Percentiles rank a stretch among this genome's conserved stretches.
phyloP scores from a whole-genome alignment of 2,329 filamentous ascomycete species.

The Leptographium wingfieldii region DNA sequence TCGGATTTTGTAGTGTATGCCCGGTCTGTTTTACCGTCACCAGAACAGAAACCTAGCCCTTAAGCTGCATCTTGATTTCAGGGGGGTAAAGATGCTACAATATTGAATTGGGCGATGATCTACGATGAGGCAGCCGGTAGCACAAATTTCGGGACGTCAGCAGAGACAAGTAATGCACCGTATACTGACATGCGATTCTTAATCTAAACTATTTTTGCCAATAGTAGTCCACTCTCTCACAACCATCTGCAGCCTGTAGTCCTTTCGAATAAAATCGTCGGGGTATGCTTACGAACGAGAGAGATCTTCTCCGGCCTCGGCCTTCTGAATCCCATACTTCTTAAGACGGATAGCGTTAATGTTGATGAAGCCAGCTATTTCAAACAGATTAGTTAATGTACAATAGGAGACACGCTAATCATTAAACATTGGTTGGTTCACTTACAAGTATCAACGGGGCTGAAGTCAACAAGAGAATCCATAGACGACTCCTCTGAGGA shows the following conservation, averaged over 20 bases:
- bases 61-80: too few relatives aligned
- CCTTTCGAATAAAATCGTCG: not conserved
- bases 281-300: not conserved
- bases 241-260: not conserved
- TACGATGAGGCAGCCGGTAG: not conserved
- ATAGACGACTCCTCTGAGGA: slow-evolving; percentile 34
- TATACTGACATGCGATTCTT: not conserved
- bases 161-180: not conserved
- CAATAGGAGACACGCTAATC: not conserved
- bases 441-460: slow-evolving; percentile 24
- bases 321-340: slow-evolving; percentile 35
- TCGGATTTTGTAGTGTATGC: too few relatives aligned
- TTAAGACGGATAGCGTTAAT: slow-evolving; percentile 56
- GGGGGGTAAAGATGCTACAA: too few relatives aligned
- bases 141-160: not conserved
- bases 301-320: slow-evolving; percentile 23
- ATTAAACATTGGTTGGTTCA: not conserved
- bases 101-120: not conserved
- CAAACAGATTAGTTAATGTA: not conserved
- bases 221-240: not conserved
- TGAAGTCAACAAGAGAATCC: slow-evolving; percentile 34
- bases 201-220: not conserved
- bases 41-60: too few relatives aligned
- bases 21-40: too few relatives aligned
- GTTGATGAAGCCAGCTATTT: slow-evolving; percentile 41